Percentiles rank a stretch among this genome's conserved stretches.
Evolutionary conservation across 495 filamentous ascomycete genomes (phyloP).

Genomic region (Pseudoneurospora amorphoporcata): DNA sequence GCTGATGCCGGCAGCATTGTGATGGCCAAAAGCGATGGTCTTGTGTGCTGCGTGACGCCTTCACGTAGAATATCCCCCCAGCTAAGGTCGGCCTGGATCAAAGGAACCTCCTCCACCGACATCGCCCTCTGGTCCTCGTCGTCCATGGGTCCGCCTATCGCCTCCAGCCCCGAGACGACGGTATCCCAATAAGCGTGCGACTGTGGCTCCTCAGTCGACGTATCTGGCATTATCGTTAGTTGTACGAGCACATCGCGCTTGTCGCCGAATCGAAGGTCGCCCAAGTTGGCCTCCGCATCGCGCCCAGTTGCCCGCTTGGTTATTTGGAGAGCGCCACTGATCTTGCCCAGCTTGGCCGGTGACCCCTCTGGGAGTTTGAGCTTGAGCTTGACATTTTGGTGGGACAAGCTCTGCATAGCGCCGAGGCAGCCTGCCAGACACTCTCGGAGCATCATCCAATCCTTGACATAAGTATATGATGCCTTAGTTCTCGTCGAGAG

Average conservation of each 20-base stretch:
- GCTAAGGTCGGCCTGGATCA: constrained; percentile 89
- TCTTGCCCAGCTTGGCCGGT: constrained; percentile 96
- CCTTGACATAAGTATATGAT: constrained; percentile 95
- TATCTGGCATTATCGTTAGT: constrained; percentile 86
- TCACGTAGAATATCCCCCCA: constrained; percentile 94
- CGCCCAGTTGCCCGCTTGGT: constrained; percentile 96
- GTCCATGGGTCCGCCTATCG: constrained; percentile 83
- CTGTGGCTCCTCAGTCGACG: constrained; percentile 68
- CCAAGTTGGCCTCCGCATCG: constrained; percentile 86
- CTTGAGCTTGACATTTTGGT: constrained; percentile 97
- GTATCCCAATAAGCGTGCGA: constrained; percentile 96
- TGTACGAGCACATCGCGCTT: constrained; percentile 96
- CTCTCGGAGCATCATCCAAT: constrained; percentile 99
- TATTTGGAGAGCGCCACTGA: constrained; percentile 91
- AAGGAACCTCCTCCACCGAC: constrained; percentile 88
- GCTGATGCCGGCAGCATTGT: constrained; percentile 83
- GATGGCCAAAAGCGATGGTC: constrained; percentile 90
- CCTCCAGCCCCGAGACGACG: constrained; percentile 90
- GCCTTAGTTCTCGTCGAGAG: constrained; percentile 92
- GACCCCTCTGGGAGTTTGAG: constrained; percentile 91
- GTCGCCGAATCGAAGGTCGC: constrained; percentile 91
- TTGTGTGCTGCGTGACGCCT: constrained; percentile 75
- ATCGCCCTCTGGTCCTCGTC: constrained; percentile 73
- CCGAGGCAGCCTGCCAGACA: constrained; percentile 93
- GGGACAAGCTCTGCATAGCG: constrained; percentile 89